Percentiles rank a stretch among this genome's conserved stretches.
Evolutionary conservation across 768 basidiomycete genomes (phyloP).

Genomic region (Leucocoprinus birnbaumii): DNA sequence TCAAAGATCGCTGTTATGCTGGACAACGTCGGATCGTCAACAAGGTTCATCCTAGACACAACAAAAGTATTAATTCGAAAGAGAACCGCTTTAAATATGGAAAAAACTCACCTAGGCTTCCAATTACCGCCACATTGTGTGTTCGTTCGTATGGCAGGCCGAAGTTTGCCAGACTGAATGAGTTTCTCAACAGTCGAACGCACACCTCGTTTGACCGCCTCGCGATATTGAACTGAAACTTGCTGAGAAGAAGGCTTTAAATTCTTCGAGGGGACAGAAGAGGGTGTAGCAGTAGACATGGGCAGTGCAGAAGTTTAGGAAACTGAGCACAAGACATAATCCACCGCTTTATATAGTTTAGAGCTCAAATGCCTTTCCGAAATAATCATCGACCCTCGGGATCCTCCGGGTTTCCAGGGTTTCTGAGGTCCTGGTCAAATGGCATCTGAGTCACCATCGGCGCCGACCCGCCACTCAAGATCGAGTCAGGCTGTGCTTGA

Average conservation of each 20-base stretch:
- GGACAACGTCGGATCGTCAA: slow-evolving; percentile 33
- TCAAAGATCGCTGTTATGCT: slow-evolving; percentile 37
- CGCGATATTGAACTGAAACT: slow-evolving; percentile 1
- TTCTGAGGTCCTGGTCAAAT: too few species aligned
- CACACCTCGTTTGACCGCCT: slow-evolving; percentile 21
- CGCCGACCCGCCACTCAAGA: too few species aligned
- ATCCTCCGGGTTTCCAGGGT: too few species aligned
- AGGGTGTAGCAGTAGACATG: slow-evolving; percentile 11
- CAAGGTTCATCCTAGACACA: slow-evolving; percentile 35
- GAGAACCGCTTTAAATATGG: background rate
- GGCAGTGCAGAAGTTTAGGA: background rate
- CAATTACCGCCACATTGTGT: slow-evolving; percentile 15
- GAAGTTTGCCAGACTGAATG: slow-evolving; percentile 23
- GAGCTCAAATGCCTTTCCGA: too few species aligned
- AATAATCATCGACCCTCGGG: too few species aligned
- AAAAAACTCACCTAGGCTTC: slow-evolving; percentile 20
- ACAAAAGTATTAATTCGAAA: background rate
- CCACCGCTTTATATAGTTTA: too few species aligned
- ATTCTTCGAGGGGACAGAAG: slow-evolving; percentile 2
- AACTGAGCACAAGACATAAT: too few species aligned
- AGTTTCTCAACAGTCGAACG: slow-evolving; percentile 20
- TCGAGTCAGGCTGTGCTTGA: too few species aligned
- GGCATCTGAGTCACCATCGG: too few species aligned
- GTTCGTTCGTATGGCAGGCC: slow-evolving; percentile 16
- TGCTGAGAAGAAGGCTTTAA: slow-evolving; percentile 7